Conservation (phyloP, 305 asterid genomes). For the Solanum hybrid region DNA sequence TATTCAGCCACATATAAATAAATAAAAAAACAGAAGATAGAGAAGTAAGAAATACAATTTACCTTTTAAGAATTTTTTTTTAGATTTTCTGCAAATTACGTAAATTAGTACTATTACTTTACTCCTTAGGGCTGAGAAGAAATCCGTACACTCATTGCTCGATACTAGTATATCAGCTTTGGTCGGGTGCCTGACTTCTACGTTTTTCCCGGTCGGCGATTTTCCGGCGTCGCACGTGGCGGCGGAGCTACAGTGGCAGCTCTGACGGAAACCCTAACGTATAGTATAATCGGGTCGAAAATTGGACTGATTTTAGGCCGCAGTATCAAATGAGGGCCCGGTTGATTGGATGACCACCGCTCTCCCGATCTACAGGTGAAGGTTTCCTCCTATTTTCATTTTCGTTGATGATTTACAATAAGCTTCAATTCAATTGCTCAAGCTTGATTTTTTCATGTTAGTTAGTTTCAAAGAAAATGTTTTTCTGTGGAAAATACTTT, state of each 20-base stretch:
- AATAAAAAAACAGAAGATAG: not conserved
- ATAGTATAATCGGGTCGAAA: not conserved
- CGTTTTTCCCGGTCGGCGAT: not conserved
- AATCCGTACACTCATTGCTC: not conserved
- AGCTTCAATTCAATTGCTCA: not conserved
- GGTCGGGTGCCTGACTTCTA: not conserved
- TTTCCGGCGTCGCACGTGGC: not conserved
- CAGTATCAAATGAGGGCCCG: not conserved
- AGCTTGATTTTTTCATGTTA: not conserved
- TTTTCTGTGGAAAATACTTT: not conserved
- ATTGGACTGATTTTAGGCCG: not conserved
- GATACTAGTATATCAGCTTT: not conserved
- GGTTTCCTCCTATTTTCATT: not conserved
- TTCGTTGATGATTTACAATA: not conserved
- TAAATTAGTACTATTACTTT: not conserved
- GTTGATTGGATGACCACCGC: not conserved
- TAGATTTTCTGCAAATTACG: not conserved
- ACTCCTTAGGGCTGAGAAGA: not conserved
- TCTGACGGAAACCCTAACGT: conserved; percentile 3
- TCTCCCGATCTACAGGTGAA: not conserved
- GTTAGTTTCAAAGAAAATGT: not conserved
- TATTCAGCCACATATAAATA: not conserved
- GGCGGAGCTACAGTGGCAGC: not conserved
- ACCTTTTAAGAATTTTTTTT: not conserved
- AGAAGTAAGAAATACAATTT: not conserved